phyloP scores from a whole-genome alignment of 2,329 filamentous ascomycete species.

The Aureobasidium sp. region DNA sequence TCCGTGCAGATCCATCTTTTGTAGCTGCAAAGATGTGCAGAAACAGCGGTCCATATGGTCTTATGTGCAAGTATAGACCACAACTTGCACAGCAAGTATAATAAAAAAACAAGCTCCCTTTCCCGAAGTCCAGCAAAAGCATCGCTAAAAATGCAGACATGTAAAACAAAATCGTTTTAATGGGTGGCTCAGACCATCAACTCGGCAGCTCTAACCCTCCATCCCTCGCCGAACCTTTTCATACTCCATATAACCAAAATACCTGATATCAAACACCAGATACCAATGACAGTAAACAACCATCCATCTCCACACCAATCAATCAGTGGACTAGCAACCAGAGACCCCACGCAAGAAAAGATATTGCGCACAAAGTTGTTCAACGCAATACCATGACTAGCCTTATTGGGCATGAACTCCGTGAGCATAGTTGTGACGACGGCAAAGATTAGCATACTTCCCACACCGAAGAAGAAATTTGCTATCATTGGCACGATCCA shows the following conservation, averaged over 20 bases:
- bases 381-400: slow-evolving; percentile 66
- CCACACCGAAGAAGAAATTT: slow-evolving; percentile 57
- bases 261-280: slow-evolving; percentile 26
- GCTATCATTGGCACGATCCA: slow-evolving; percentile 50
- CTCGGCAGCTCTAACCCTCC: slow-evolving; percentile 21
- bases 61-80: neutral
- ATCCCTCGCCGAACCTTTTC: slow-evolving; percentile 28
- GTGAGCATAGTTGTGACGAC: slow-evolving; percentile 75
- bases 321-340: slow-evolving; percentile 66
- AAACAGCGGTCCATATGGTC: neutral
- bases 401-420: slow-evolving; percentile 69
- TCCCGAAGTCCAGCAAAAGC: neutral
- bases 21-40: neutral
- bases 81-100: neutral
- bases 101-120: neutral
- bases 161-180: neutral
- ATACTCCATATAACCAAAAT: slow-evolving; percentile 27
- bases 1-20: no score
- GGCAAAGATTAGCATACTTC: slow-evolving; percentile 72
- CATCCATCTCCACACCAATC: slow-evolving; percentile 66
- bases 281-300: slow-evolving; percentile 56
- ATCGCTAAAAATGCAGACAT: neutral
- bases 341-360: slow-evolving; percentile 62
- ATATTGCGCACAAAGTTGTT: slow-evolving; percentile 80
- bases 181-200: neutral